phyloP scores from a whole-genome alignment of 1,284 basidiomycete species.

The Porogramme epimiltina region DNA sequence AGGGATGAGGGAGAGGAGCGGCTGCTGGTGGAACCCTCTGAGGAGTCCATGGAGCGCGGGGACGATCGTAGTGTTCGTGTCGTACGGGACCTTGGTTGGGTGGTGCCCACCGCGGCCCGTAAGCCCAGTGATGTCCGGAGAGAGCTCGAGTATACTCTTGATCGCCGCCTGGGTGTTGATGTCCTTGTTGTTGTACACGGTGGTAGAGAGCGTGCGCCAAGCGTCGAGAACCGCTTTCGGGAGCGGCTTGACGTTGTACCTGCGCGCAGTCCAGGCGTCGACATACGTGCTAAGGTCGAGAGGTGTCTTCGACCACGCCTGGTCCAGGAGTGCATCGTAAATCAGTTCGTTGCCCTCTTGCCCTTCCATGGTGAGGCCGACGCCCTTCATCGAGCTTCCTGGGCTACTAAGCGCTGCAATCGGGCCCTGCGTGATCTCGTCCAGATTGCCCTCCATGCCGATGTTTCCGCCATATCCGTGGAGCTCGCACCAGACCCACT shows the following conservation, averaged over 20 bases:
- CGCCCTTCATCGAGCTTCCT: conserved; percentile 39
- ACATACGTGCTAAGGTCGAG: conserved; percentile 37
- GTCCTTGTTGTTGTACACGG: conserved; percentile 42
- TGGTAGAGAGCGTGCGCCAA: conserved; percentile 40
- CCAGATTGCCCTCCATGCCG: conserved; percentile 44
- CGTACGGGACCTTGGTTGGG: conserved; percentile 40
- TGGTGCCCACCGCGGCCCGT: conserved; percentile 36
- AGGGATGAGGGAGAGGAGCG: conserved; percentile 26
- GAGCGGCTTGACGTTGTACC: conserved; percentile 34
- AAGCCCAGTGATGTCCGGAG: conserved; percentile 36
- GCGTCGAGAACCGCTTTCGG: conserved; percentile 34
- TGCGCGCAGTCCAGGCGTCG: conserved; percentile 37
- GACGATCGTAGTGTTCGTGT: conserved; percentile 39
- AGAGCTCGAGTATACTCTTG: conserved; percentile 42
- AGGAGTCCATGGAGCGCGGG: conserved; percentile 39
- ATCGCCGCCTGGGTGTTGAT: conserved; percentile 38
- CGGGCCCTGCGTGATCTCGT: conserved; percentile 36
- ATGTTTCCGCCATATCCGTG: conserved; percentile 46
- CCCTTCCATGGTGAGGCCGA: conserved; percentile 45
- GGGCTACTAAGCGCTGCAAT: conserved; percentile 33
- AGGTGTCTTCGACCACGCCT: conserved; percentile 40
- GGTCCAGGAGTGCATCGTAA: conserved; percentile 45
- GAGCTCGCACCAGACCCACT: conserved; percentile 49
- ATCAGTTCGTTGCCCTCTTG: conserved; percentile 47
- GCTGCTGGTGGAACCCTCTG: conserved; percentile 27